phyloP scores from a whole-genome alignment of 768 basidiomycete species.

The Ramaria sp. region DNA sequence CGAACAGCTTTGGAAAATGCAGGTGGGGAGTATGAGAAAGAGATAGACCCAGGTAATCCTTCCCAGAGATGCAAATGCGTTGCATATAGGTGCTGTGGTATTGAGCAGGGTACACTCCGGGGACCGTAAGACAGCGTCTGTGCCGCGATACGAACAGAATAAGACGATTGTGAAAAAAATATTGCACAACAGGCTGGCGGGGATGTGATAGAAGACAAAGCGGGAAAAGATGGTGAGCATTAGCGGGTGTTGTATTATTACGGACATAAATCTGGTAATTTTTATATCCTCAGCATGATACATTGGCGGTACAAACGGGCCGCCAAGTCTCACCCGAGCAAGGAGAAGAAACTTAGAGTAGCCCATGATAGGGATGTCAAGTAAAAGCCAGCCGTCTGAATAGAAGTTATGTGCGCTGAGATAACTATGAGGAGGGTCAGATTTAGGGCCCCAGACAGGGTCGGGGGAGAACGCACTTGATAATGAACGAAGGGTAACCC shows the following conservation, averaged over 20 bases:
- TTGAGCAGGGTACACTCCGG: background rate
- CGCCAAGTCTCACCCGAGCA: background rate
- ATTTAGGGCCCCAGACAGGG: background rate
- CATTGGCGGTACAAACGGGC: background rate
- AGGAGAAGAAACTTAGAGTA: background rate
- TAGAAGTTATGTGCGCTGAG: background rate
- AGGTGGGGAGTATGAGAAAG: background rate
- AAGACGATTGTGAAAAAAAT: background rate
- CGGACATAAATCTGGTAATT: background rate
- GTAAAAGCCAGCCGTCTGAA: background rate
- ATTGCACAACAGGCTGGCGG: background rate
- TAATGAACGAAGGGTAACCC: conserved; percentile 1
- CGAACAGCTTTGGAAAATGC: background rate
- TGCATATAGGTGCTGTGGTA: background rate
- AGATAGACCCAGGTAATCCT: background rate
- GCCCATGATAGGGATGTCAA: background rate
- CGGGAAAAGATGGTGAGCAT: background rate
- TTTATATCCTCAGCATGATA: background rate
- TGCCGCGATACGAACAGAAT: background rate
- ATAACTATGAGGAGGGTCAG: background rate
- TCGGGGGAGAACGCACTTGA: background rate
- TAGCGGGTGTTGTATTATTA: background rate
- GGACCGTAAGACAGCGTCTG: background rate
- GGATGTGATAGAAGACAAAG: background rate
- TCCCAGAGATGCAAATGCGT: background rate